Conservation (phyloP, 2,329 filamentous ascomycete genomes). For the Trichophyton mentagrophytes region DNA sequence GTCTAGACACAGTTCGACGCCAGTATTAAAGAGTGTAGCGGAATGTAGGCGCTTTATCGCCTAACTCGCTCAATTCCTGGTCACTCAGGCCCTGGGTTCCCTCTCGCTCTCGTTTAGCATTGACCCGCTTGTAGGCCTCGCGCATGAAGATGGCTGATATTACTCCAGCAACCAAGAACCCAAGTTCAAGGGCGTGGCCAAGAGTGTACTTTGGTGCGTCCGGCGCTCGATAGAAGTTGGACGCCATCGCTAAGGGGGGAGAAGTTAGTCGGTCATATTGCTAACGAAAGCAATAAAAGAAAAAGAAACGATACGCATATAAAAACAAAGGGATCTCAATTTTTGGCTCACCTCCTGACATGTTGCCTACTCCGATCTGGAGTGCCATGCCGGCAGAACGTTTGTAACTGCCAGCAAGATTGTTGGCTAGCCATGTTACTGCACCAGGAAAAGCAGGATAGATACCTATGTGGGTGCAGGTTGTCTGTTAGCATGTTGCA, state of each 20-base stretch:
- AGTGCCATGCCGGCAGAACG: conserved; percentile 52
- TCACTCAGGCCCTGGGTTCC: conserved; percentile 34
- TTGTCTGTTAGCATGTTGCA: not conserved
- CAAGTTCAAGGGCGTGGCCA: conserved; percentile 41
- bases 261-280: not conserved
- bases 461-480: conserved; percentile 22
- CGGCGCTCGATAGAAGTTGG: conserved; percentile 52
- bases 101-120: conserved; percentile 43
- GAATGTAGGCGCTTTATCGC: conserved; percentile 51
- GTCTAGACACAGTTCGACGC: too few relatives aligned
- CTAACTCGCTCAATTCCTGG: conserved; percentile 45
- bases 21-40: conserved; percentile 42
- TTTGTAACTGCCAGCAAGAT: conserved; percentile 44
- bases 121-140: conserved; percentile 44
- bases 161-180: conserved; percentile 37
- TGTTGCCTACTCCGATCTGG: conserved; percentile 49
- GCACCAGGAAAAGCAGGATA: conserved; percentile 36
- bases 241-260: conserved; percentile 45
- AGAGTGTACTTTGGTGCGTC: conserved; percentile 40
- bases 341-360: conserved; percentile 23
- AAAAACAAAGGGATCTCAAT: too few relatives aligned
- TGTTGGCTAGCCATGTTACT: conserved; percentile 47
- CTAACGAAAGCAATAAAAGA: not conserved
- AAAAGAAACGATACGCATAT: not conserved
- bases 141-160: conserved; percentile 33